A percentile compares a stretch with the other conserved stretches of the same genome.
Conservation (phyloP, 1,284 basidiomycete species). For the Exobasidium rhododendri region DNA sequence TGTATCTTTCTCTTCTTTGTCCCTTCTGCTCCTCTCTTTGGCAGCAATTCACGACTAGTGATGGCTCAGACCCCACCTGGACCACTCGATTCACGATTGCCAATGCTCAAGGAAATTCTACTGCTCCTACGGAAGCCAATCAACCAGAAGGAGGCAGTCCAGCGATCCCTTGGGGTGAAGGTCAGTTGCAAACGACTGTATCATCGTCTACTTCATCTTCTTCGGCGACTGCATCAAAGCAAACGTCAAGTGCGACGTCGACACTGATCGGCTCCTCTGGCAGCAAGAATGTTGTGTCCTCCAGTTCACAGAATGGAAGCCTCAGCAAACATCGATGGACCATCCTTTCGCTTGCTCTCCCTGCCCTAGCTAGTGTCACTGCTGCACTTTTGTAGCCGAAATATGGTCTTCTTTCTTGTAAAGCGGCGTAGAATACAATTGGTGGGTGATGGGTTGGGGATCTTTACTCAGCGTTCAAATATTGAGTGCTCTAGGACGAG, state of each 20-base stretch:
- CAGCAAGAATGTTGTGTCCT: neutral
- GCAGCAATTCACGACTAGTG: conserved; percentile 42
- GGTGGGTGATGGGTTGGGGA: too few relatives aligned
- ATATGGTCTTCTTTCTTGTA: too few relatives aligned
- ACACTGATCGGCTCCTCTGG: neutral
- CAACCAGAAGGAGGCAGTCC: conserved; percentile 61
- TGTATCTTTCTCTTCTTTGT: conserved; percentile 1
- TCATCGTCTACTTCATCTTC: neutral
- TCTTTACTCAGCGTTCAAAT: neutral
- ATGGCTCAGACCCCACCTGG: conserved; percentile 62
- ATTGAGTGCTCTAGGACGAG: neutral
- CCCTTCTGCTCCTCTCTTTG: conserved; percentile 47
- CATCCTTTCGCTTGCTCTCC: neutral
- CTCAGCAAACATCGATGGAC: neutral
- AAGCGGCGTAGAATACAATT: neutral
- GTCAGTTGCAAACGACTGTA: conserved; percentile 60
- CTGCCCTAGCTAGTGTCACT: neutral
- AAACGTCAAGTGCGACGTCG: neutral
- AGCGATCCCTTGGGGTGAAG: conserved; percentile 69
- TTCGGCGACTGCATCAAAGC: neutral
- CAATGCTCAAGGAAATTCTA: conserved; percentile 59
- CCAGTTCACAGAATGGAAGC: neutral
- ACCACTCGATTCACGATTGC: conserved; percentile 78
- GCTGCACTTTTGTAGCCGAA: neutral
- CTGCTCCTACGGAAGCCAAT: conserved; percentile 59